phyloP scores from a whole-genome alignment of 1,139 yeast species.

The Suhomyces guaymorum region DNA sequence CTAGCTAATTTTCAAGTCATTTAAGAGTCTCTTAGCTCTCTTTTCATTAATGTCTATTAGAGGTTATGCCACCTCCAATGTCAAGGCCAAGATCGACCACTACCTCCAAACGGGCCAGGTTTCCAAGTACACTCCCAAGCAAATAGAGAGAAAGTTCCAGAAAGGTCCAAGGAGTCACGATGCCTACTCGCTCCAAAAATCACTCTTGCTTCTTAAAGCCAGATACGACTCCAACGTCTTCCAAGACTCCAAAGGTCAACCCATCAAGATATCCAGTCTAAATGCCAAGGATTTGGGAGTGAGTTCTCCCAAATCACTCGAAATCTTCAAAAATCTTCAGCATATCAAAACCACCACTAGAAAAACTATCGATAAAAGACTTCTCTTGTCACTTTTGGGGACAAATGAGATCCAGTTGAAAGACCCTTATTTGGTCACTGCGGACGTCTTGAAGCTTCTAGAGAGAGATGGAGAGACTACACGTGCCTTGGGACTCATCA shows the following conservation, averaged over 20 bases:
- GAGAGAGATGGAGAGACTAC: conserved; percentile 43
- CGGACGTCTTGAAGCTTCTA: conserved; percentile 53
- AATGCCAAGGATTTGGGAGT: conserved; percentile 27
- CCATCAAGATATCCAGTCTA: conserved; percentile 20
- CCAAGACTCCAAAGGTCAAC: conserved; percentile 23
- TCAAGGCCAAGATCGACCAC: conserved; percentile 30
- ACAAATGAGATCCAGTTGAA: conserved; percentile 54
- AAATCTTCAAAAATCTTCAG: conserved; percentile 34
- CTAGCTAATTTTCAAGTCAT: too few species aligned
- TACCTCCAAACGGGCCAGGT: conserved; percentile 33
- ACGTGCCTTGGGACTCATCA: conserved; percentile 56
- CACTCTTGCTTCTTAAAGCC: conserved; percentile 25
- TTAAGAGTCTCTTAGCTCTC: too few species aligned
- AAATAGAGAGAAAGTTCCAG: conserved; percentile 14
- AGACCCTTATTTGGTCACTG: conserved; percentile 56
- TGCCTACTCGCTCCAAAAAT: conserved; percentile 24
- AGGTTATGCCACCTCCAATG: conserved; percentile 15
- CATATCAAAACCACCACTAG: conserved; percentile 27
- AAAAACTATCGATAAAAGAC: conserved; percentile 38
- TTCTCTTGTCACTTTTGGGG: conserved; percentile 56
- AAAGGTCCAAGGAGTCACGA: conserved; percentile 1
- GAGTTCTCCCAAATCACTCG: conserved; percentile 22
- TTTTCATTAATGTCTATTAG: too few species aligned
- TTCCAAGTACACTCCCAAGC: conserved; percentile 19
- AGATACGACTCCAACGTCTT: conserved; percentile 23